Percentiles rank a stretch among this genome's conserved stretches.
phyloP scores from a whole-genome alignment of 2,329 filamentous ascomycete species.

The Aspergillus sp. region DNA sequence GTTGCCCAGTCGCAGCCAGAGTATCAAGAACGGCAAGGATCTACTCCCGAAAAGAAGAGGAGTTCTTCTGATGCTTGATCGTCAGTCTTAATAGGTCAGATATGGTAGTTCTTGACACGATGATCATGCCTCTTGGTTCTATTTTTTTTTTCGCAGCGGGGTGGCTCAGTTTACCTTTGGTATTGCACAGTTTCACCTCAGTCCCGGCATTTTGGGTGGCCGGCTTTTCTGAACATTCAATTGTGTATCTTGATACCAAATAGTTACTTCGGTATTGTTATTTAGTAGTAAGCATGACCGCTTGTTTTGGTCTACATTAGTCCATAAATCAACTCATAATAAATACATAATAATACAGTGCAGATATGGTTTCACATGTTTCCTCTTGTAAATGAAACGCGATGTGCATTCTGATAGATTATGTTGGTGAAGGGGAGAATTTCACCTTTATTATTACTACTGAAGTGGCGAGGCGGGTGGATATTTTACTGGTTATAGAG shows the following conservation, averaged over 20 bases:
- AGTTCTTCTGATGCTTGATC: background rate
- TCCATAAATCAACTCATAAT: background rate
- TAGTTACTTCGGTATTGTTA: background rate
- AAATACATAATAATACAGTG: background rate
- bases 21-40: background rate
- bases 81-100: background rate
- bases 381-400: too few relatives aligned
- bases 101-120: conserved; percentile 4
- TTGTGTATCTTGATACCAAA: conserved; percentile 1
- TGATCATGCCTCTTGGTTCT: conserved; percentile 1
- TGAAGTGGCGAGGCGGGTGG: too few relatives aligned
- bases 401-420: too few relatives aligned
- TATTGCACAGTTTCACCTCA: conserved; percentile 4
- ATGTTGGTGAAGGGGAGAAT: too few relatives aligned
- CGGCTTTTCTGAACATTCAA: background rate
- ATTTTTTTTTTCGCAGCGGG: background rate
- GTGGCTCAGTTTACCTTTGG: background rate
- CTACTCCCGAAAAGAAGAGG: background rate
- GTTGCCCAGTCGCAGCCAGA: conserved; percentile 8
- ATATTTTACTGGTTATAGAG: too few relatives aligned
- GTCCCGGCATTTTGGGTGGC: background rate
- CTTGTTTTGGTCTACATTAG: background rate
- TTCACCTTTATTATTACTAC: too few relatives aligned
- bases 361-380: too few relatives aligned
- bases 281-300: background rate